A percentile compares a stretch with the other conserved stretches of the same genome.
These are phyloP conservation scores for Paramarasmius palmivorus DNA, from an alignment of 1,284 basidiomycete species.

Conservation along the genomic window DNA sequence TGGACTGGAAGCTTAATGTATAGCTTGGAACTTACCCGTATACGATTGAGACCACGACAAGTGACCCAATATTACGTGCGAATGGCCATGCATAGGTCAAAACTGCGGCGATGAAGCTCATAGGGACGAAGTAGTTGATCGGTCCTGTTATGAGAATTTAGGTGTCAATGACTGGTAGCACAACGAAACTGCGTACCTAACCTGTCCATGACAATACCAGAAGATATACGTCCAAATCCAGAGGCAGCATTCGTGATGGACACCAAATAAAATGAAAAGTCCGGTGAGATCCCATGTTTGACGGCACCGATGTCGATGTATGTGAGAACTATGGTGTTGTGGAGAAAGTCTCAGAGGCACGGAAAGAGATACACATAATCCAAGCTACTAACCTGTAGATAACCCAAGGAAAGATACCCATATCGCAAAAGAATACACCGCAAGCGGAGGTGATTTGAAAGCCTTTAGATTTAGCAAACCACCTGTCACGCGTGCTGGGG, in stretches of 20 bases:
- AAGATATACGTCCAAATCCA: constrained; percentile 38
- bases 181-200: constrained; percentile 28
- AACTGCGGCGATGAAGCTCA: constrained; percentile 43
- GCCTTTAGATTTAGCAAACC: constrained; percentile 50
- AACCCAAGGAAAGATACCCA: constrained; percentile 56
- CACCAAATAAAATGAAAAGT: constrained; percentile 53
- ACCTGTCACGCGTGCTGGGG: constrained; percentile 46
- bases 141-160: constrained; percentile 32
- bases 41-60: constrained; percentile 44
- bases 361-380: not conserved
- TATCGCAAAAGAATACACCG: constrained; percentile 43
- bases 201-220: constrained; percentile 41
- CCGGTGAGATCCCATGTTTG: constrained; percentile 36
- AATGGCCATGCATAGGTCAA: constrained; percentile 56
- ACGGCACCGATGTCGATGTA: constrained; percentile 48
- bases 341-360: constrained; percentile 5
- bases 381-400: constrained; percentile 49
- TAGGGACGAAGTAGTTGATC: constrained; percentile 50
- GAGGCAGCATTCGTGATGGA: constrained; percentile 50
- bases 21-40: constrained; percentile 38
- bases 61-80: constrained; percentile 32
- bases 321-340: constrained; percentile 37
- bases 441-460: constrained; percentile 47
- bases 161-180: constrained; percentile 1
- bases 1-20: not conserved